phyloP scores from a whole-genome alignment of 129 eudicot genomes.

The Lactuca saligna region DNA sequence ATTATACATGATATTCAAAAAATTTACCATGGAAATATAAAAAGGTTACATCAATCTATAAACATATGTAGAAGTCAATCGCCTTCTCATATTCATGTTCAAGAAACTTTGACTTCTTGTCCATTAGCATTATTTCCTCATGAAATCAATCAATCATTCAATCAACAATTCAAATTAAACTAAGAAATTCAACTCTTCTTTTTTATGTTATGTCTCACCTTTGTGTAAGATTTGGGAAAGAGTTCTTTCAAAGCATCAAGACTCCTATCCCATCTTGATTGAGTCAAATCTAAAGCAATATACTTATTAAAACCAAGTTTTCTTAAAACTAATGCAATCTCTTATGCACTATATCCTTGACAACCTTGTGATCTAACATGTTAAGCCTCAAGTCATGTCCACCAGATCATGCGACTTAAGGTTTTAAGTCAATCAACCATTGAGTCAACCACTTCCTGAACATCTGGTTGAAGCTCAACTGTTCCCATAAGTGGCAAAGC shows the following conservation, averaged over 20 bases:
- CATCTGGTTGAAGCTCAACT: constrained; percentile 69
- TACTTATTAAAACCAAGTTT: constrained; percentile 74
- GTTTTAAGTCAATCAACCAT: constrained; percentile 79
- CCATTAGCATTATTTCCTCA: constrained; percentile 89
- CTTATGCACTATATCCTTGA: constrained; percentile 52
- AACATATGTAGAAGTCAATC: constrained; percentile 73
- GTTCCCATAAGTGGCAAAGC: constrained; percentile 86
- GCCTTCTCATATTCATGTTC: constrained; percentile 69
- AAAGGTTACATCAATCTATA: constrained; percentile 61
- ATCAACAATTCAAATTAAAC: not conserved
- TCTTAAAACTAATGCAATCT: constrained; percentile 68
- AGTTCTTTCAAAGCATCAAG: constrained; percentile 72
- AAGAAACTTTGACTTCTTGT: constrained; percentile 62
- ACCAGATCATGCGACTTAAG: constrained; percentile 67
- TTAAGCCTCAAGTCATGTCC: constrained; percentile 84
- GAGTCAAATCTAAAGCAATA: constrained; percentile 79
- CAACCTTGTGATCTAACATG: constrained; percentile 87
- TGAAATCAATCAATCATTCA: constrained; percentile 9
- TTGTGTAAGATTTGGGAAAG: constrained; percentile 88
- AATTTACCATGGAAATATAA: too few relatives aligned
- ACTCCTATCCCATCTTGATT: constrained; percentile 89
- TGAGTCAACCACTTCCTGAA: constrained; percentile 84
- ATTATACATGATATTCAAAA: too few relatives aligned
- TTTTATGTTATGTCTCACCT: constrained; percentile 39
- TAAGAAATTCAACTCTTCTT: too few relatives aligned